Evolutionary conservation across 2,329 filamentous ascomycete genomes (phyloP), one percentile per base, ranked within the genome.

Genomic region (Fusarium decemcellulare): DNA sequence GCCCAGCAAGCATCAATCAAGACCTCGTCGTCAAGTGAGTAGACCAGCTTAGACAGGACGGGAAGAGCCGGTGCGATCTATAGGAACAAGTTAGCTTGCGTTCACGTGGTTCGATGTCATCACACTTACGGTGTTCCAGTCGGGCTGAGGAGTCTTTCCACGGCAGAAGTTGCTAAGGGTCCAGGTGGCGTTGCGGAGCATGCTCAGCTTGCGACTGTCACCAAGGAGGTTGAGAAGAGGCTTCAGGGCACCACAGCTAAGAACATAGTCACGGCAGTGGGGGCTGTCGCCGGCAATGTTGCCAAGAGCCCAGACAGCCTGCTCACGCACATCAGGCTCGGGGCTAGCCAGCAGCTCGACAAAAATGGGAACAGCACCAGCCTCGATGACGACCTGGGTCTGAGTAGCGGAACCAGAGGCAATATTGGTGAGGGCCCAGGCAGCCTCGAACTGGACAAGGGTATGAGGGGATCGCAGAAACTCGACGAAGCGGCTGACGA

Each of bases 231-330:
- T 90, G 61, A 99, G 89, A 61, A 99, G 88, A 55, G 96, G 96
- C 81, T 94, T 94, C 55, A 99, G 89, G 68, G 96, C 96, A 76
- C 95, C 95, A 72, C 93, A 94, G 81, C 91, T 91, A 61, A 99
- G 88, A 65, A 99, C 96, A 80, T 97, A 99, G 82, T 99, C 96
- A 77, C 96, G 92, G 89, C 96, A 99, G 77, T 94, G 91, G 70
- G 96, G 96, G 86, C 95, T 98, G 81, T 99, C 96, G 83, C 96
- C 96, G 71, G 96, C 96, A 84, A 99, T 99, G 85, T 99, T 99
- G 78, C 96, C 96, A 58, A 99, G 87, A 46, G 96, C 96, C 96
- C 96, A 99, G 59, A 99, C 96, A 61, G 96, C 96, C 83, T 99
- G 96, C 84, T 99, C 96, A 73, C 96, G 90, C 46, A 99, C 96